Evolutionary conservation across 2,329 filamentous ascomycete species (phyloP).

Genomic region (Xylariaceae sp.): DNA sequence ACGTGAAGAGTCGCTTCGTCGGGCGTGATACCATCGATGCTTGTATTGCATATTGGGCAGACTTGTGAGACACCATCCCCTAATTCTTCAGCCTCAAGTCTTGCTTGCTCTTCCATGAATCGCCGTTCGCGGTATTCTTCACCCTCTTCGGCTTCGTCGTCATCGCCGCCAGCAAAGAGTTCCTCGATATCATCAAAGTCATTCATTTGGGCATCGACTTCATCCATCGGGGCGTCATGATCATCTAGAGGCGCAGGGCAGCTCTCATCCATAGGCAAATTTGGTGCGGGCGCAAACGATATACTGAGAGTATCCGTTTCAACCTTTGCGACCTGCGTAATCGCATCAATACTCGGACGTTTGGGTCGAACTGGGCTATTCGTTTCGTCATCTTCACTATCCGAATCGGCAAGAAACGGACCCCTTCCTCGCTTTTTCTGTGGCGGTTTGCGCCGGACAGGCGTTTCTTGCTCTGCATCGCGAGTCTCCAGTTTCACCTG

Average conservation of each 20-base stretch:
- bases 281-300: constrained; percentile 16
- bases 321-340: neutral
- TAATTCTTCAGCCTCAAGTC: constrained; percentile 55
- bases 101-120: constrained; percentile 72
- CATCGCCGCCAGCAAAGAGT: constrained; percentile 43
- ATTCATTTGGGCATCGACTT: constrained; percentile 33
- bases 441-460: constrained; percentile 11
- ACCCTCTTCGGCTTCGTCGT: constrained; percentile 46
- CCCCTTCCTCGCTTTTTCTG: constrained; percentile 37
- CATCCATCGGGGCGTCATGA: constrained; percentile 21
- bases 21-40: constrained; percentile 52
- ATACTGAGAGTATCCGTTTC: constrained; percentile 6
- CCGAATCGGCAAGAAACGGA: constrained; percentile 68
- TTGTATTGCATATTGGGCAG: constrained; percentile 75
- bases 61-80: constrained; percentile 37
- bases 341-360: constrained; percentile 3
- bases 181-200: constrained; percentile 50
- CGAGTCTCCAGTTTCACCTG: constrained; percentile 2
- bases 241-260: constrained; percentile 22
- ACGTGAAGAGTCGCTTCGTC: constrained; percentile 79
- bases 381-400: constrained; percentile 34
- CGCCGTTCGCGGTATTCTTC: constrained; percentile 61
- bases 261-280: constrained; percentile 26
- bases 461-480: neutral
- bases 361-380: constrained; percentile 2